Conservation (phyloP, 495 filamentous ascomycete genomes). For the Aspergillus ostianus region DNA sequence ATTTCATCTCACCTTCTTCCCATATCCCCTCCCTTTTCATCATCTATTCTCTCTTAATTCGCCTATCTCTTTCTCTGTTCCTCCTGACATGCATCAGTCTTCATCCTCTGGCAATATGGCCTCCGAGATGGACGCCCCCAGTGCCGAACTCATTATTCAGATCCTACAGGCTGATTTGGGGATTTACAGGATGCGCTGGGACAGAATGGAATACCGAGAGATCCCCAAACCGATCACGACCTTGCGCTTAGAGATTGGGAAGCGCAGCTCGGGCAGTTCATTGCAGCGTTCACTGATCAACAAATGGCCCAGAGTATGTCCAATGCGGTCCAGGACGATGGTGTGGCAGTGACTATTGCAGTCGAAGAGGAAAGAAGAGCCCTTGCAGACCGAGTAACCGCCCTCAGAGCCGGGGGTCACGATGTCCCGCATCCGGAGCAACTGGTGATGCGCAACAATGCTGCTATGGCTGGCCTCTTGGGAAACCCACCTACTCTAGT, state of each 20-base stretch:
- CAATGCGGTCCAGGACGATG: constrained; percentile 8
- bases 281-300: neutral
- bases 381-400: constrained; percentile 5
- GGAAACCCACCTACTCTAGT: neutral
- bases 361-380: constrained; percentile 8
- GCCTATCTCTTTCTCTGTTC: neutral
- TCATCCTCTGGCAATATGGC: neutral
- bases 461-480: neutral
- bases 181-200: constrained; percentile 1
- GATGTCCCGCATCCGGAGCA: neutral
- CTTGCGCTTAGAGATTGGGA: constrained; percentile 11
- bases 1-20: neutral
- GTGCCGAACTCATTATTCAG: neutral
- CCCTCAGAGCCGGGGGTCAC: constrained; percentile 3
- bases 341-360: constrained; percentile 7
- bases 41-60: neutral
- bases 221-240: constrained; percentile 3
- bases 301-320: constrained; percentile 11
- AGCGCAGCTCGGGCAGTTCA: constrained; percentile 6
- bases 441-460: neutral
- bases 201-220: constrained; percentile 3
- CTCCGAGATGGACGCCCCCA: neutral
- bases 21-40: neutral
- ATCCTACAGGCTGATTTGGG: neutral
- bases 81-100: neutral